These are phyloP conservation scores for Talaromyces ruber DNA, from an alignment of 495 filamentous ascomycete species.

Conservation along the genomic window DNA sequence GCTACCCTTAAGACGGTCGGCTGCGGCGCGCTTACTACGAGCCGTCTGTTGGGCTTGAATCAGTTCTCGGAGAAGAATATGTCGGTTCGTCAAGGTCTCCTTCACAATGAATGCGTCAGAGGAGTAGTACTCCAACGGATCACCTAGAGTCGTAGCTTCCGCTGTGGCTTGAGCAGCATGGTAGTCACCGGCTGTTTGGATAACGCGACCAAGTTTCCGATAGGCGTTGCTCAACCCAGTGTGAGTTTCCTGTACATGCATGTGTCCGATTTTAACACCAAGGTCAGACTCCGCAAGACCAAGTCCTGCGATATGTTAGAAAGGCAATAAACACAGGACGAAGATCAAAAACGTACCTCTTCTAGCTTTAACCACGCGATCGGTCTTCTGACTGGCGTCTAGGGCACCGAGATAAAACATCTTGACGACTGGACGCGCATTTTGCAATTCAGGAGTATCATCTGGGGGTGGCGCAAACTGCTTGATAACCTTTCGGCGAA, in stretches of 20 bases:
- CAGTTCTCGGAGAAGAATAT: slow-evolving; percentile 94
- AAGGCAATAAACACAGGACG: background rate
- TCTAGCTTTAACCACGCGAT: slow-evolving; percentile 84
- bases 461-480: slow-evolving; percentile 98
- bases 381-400: slow-evolving; percentile 92
- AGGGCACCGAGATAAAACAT: slow-evolving; percentile 92
- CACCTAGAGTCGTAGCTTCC: slow-evolving; percentile 89
- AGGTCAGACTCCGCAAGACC: slow-evolving; percentile 91
- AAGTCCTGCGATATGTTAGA: slow-evolving; percentile 48
- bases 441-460: slow-evolving; percentile 89
- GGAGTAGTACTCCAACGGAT: slow-evolving; percentile 92
- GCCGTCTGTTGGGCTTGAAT: slow-evolving; percentile 77
- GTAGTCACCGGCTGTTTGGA: slow-evolving; percentile 88
- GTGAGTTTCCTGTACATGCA: slow-evolving; percentile 86
- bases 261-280: slow-evolving; percentile 74
- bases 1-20: slow-evolving; percentile 78
- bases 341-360: slow-evolving; percentile 55
- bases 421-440: slow-evolving; percentile 85
- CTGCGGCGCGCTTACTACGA: slow-evolving; percentile 68
- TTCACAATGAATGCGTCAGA: slow-evolving; percentile 97
- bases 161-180: slow-evolving; percentile 97
- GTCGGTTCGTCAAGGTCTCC: slow-evolving; percentile 95
- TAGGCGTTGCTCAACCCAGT: slow-evolving; percentile 81
- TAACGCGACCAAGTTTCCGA: slow-evolving; percentile 85
- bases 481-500: slow-evolving; percentile 89